Base-by-base conservation (phyloP, 148 eudicot genomes). In the Vaccinium vitisidaea region DNA sequence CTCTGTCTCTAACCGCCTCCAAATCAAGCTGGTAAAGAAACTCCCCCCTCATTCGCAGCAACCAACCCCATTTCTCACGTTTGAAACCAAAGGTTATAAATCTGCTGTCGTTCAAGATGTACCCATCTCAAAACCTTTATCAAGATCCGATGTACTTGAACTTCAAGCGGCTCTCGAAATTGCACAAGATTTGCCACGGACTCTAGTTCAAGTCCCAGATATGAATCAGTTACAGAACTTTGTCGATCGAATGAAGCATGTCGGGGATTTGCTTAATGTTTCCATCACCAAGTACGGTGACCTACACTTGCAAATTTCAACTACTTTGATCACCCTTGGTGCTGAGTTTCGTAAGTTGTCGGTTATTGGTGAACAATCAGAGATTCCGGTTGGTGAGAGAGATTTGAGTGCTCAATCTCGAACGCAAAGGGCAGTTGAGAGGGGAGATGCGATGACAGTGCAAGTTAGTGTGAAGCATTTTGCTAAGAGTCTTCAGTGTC, bases 401-500 rank as follows among this genome's bases (percentile, higher is more conserved):
- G 84, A 77, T 86, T 74, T 89, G 84, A 88, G 83, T 53, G 93
- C 90, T 58, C 88, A 89, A 85, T 52, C 86, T 55, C 86, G 93
- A 80, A 88, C 87, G 0, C 84, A 83, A 46, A 89, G 89, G 86
- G 93, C 92, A 15, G 59, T 91, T 52, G 82, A 84, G 89, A 90
- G 85, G 70, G 94, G 89, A 6, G 93, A 89, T 86, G 97, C 88
- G 18, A 85, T 90, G 93, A 90, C 78, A 50, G 97, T 94, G 79
- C 92, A 93, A 88, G 98, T 97, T 71, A 89, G 93, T 48, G 92
- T 96, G 92, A 96, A 92, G 95, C 99, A 96, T 84, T 95, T 96
- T 74, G 93, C 88, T 14, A 95, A 94, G 95, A 87, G 95, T 77
- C 86, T 96, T 80, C 97, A 95, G 80, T 93, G 92, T 86, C 94